Conservation (phyloP, 129 eudicot genomes). For the Erigeron canadensis region DNA sequence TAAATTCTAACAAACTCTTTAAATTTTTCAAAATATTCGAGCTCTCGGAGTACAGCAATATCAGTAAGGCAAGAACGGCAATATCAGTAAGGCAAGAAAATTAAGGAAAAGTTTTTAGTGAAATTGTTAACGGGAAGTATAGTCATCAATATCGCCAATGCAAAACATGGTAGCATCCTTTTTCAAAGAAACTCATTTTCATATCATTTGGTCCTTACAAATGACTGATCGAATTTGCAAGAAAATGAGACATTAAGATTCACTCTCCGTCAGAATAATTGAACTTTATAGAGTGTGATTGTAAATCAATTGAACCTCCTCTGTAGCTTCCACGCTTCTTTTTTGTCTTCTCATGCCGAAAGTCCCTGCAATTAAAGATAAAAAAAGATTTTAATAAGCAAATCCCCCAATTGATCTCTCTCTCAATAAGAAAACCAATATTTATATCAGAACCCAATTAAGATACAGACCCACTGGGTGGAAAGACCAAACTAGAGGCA, state of each 20-base stretch:
- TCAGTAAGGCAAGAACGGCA: too few species aligned
- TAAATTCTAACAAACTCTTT: too few species aligned
- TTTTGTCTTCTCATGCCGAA: conserved; percentile 97
- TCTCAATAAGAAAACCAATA: background rate
- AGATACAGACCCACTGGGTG: too few species aligned
- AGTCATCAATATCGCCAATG: background rate
- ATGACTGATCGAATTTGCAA: background rate
- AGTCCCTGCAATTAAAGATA: conserved; percentile 61
- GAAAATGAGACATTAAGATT: conserved; percentile 4
- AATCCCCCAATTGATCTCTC: background rate
- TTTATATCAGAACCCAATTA: too few species aligned
- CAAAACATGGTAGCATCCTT: conserved; percentile 1
- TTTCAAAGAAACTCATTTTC: background rate
- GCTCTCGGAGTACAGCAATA: too few species aligned
- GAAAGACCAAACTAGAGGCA: too few species aligned
- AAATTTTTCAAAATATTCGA: too few species aligned
- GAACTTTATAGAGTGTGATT: conserved; percentile 86
- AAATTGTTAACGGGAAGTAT: too few species aligned
- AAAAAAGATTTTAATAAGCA: background rate
- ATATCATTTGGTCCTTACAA: background rate
- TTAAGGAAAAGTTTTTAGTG: too few species aligned
- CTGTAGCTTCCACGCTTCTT: conserved; percentile 96
- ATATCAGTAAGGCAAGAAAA: too few species aligned
- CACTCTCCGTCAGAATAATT: conserved; percentile 65
- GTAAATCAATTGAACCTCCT: conserved; percentile 76